phyloP scores from a whole-genome alignment of 169 alveolate species.

The Plasmodium blacklocki region DNA sequence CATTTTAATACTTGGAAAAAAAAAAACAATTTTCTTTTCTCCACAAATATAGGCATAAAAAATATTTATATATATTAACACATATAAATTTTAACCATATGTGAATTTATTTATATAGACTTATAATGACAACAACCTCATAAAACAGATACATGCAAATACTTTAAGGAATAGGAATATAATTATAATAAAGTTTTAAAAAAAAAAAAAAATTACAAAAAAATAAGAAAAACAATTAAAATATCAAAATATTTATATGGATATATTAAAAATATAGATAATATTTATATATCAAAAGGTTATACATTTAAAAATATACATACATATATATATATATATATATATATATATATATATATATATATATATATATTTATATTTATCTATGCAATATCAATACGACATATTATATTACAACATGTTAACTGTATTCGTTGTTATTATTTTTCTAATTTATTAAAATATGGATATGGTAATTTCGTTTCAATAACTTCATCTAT shows the following conservation, averaged over 20 bases:
- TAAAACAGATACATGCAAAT: too few relatives aligned
- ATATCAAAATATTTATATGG: too few relatives aligned
- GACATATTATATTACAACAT: background rate
- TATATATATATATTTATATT: conserved; percentile 5
- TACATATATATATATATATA: background rate
- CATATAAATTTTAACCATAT: too few relatives aligned
- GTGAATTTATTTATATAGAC: too few relatives aligned
- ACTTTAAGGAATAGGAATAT: too few relatives aligned
- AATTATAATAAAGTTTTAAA: too few relatives aligned
- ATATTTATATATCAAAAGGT: background rate
- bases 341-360: conserved; percentile 7
- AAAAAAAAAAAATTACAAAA: too few relatives aligned
- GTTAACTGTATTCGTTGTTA: background rate
- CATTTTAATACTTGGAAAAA: background rate
- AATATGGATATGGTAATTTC: conserved; percentile 65
- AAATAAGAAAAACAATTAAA: too few relatives aligned
- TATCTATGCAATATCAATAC: background rate
- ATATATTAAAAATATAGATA: too few relatives aligned
- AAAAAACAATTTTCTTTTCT: background rate
- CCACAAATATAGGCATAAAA: background rate
- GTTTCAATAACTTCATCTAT: conserved; percentile 83
- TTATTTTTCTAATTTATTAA: conserved; percentile 4
- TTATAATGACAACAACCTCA: too few relatives aligned
- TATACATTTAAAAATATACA: background rate
- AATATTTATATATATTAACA: too few relatives aligned